These are phyloP conservation scores for Annulohypoxylon stygium DNA, from an alignment of 495 filamentous ascomycete genomes.

Conservation along the genomic window DNA sequence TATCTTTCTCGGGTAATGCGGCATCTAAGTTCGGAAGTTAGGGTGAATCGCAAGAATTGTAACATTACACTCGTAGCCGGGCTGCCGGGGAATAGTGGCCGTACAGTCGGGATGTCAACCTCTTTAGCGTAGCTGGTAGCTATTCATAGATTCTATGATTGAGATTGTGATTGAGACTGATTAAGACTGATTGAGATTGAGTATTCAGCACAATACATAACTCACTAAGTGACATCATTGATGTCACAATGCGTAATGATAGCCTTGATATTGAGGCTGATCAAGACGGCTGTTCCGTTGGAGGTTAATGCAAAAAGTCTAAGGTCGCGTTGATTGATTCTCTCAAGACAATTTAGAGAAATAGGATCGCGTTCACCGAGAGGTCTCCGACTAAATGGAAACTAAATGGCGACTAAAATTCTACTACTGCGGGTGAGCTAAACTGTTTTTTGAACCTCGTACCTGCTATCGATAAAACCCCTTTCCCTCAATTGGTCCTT, in stretches of 20 bases:
- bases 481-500: slow-evolving; percentile 28
- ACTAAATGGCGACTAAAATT: too few relatives aligned
- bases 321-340: slow-evolving; percentile 22
- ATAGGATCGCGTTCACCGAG: slow-evolving; percentile 46
- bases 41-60: not conserved
- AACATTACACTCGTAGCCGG: slow-evolving; percentile 5
- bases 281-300: slow-evolving; percentile 32
- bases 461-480: slow-evolving; percentile 32
- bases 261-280: slow-evolving; percentile 36
- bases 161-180: not conserved
- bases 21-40: slow-evolving; percentile 9
- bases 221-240: slow-evolving; percentile 22
- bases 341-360: slow-evolving; percentile 37
- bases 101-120: slow-evolving; percentile 1
- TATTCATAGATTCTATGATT: slow-evolving; percentile 12
- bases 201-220: not conserved
- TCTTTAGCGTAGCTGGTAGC: not conserved
- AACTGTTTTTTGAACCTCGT: not conserved
- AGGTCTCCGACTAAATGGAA: slow-evolving; percentile 37
- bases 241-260: slow-evolving; percentile 23
- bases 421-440: not conserved
- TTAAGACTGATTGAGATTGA: slow-evolving; percentile 2
- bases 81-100: slow-evolving; percentile 25
- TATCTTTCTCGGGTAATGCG: slow-evolving; percentile 8
- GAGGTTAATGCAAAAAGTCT: slow-evolving; percentile 19